Conservation (phyloP, 768 basidiomycete genomes). For the Phlebiopsis flavidoalba region DNA sequence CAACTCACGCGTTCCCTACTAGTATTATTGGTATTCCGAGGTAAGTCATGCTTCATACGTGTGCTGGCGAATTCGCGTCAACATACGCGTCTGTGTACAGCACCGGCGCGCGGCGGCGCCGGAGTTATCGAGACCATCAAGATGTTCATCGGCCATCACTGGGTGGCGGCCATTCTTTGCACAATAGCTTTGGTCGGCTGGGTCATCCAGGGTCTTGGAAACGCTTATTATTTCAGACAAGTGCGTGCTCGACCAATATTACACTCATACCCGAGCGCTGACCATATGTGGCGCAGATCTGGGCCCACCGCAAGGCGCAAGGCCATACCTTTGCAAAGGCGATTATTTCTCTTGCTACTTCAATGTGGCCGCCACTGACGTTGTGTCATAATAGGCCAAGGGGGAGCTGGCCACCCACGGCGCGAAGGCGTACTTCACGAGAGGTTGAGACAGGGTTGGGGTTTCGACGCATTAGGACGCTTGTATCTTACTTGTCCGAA, state of each 20-base stretch:
- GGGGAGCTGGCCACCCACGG: slow-evolving; percentile 78
- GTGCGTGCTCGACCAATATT: slow-evolving; percentile 32
- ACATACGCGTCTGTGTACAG: slow-evolving; percentile 31
- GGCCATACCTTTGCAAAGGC: slow-evolving; percentile 90
- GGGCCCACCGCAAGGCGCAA: slow-evolving; percentile 71
- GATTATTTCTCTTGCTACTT: background rate
- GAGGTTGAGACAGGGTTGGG: slow-evolving; percentile 46
- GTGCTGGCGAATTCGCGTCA: slow-evolving; percentile 29
- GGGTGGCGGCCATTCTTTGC: slow-evolving; percentile 79
- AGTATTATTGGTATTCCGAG: slow-evolving; percentile 94
- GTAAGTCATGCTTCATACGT: slow-evolving; percentile 28
- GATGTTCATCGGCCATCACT: slow-evolving; percentile 64
- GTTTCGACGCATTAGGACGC: background rate
- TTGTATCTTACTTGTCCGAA: background rate
- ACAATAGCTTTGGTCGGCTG: slow-evolving; percentile 82
- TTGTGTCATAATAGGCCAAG: slow-evolving; percentile 54
- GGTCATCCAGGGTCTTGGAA: slow-evolving; percentile 80
- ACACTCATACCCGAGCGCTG: background rate
- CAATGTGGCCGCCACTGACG: background rate
- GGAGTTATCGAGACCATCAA: slow-evolving; percentile 92
- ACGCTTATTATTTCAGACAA: slow-evolving; percentile 74
- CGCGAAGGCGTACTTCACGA: slow-evolving; percentile 83
- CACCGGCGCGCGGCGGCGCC: slow-evolving; percentile 91
- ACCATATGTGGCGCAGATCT: slow-evolving; percentile 45
- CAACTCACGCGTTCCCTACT: slow-evolving; percentile 16